Base-by-base conservation (phyloP, 495 filamentous ascomycete species). In the Lentithecium fluviatile region DNA sequence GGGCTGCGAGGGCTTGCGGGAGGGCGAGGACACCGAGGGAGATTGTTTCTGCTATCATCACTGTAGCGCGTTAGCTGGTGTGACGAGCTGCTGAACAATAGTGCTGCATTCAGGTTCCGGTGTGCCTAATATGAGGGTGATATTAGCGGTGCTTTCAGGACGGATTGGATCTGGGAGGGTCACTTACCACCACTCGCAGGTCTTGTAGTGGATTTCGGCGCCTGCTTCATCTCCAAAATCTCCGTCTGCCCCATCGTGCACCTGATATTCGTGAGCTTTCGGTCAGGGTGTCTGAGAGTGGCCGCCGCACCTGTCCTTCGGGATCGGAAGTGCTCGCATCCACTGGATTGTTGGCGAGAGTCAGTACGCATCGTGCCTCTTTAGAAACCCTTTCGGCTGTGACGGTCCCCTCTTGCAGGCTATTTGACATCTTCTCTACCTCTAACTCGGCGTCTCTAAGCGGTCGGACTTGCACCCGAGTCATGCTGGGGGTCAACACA, bases 41-140 rank as follows among this genome's bases (percentile, higher is more conserved):
- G n/a, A 73, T 70, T 6, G 69, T 75, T 45, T 74, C 72, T 32
- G 72, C 73, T 55, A 73, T 62, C 70, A 74, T 75, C 5, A 75
- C 67, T 64, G 52, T 17, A 47, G 42, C 12, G 10, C 15, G 26
- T 34, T 47, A 32, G 21, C 45, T 21, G 23, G 11, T 1, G 42
- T 42, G 12, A 6, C 38, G 38, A 1, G 34, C 12, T 10, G 32
- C 19, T 17, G 34, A 12, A 13, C 36, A 1, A 45, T 12, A 34
- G 40, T n/a, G n/a, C n/a, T n/a, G n/a, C 56, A 21, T 52, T 49
- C 62, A 23, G 26, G 55, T 25, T 46, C 55, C 56, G 45, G 38
- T 25, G 25, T 65, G 54, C 54, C 60, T 63, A 21, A 8, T n/a
- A n/a, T 34, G 12, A 13, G 32, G 24, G 34, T 43, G 38, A 25